Conservation (phyloP, 352 stramenopile species). For the Phytophthora pseudosyringae region DNA sequence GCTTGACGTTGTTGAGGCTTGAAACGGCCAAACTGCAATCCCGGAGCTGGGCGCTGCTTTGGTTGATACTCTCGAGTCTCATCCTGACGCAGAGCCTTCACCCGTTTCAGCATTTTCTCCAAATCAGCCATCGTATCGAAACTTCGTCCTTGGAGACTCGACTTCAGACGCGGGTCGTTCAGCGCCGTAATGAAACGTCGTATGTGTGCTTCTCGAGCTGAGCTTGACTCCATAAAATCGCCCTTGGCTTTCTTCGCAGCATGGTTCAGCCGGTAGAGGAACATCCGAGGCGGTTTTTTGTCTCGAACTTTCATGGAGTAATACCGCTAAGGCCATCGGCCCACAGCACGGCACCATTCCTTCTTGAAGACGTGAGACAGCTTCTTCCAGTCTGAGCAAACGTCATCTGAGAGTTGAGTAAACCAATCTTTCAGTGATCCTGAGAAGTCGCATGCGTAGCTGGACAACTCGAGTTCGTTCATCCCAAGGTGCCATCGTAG, state of each 20-base stretch:
- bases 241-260: not conserved
- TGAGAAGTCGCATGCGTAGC: too few relatives aligned
- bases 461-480: too few relatives aligned
- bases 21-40: not conserved
- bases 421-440: too few relatives aligned
- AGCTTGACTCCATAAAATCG: not conserved
- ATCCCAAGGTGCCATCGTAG: too few relatives aligned
- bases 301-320: not conserved
- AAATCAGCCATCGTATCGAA: not conserved
- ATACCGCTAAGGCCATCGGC: not conserved
- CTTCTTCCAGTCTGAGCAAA: not conserved
- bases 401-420: too few relatives aligned
- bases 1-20: not conserved
- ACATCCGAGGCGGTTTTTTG: not conserved
- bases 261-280: conserved; percentile 1
- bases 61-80: not conserved
- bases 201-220: not conserved
- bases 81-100: not conserved
- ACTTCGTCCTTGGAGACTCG: not conserved
- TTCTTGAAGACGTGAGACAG: not conserved
- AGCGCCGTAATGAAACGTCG: not conserved
- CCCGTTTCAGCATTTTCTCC: not conserved
- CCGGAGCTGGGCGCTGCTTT: too few relatives aligned
- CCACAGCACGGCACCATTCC: not conserved
- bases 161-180: not conserved